Conservation (phyloP, 192 early-diverging fungal species). For the Backusella circina region DNA sequence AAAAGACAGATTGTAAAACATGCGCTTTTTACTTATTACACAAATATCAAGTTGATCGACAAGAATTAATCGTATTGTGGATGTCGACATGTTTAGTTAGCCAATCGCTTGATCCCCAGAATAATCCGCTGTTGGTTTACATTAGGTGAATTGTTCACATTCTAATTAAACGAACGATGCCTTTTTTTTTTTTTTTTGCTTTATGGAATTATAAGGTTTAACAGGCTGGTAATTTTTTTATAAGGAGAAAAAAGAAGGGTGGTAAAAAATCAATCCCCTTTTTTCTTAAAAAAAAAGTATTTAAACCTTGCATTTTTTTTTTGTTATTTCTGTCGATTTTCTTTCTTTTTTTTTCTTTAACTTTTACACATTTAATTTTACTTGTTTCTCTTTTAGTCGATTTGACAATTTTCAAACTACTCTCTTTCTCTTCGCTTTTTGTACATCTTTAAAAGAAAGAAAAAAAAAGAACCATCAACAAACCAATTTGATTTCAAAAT, state of each 20-base stretch:
- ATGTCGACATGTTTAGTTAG: background rate
- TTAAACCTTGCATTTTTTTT: background rate
- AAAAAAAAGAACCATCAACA: background rate
- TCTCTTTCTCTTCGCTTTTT: background rate
- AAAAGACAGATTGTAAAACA: background rate
- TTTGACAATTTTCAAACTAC: background rate
- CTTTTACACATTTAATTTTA: background rate
- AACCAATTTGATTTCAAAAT: background rate
- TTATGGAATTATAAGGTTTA: background rate
- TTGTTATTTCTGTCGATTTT: background rate
- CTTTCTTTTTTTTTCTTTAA: background rate
- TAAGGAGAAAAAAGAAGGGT: background rate
- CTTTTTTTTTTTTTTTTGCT: background rate
- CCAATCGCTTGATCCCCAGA: background rate
- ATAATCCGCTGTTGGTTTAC: background rate
- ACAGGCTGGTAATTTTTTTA: background rate
- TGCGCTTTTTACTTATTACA: background rate
- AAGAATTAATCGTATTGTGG: background rate
- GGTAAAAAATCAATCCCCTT: background rate
- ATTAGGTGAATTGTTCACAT: background rate
- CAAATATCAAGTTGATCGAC: background rate
- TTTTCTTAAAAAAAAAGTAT: background rate
- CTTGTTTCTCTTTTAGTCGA: background rate
- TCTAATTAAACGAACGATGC: background rate
- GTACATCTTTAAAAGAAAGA: background rate